Conservation (phyloP, 148 eudicot genomes). For the Amaranthus palmeri region DNA sequence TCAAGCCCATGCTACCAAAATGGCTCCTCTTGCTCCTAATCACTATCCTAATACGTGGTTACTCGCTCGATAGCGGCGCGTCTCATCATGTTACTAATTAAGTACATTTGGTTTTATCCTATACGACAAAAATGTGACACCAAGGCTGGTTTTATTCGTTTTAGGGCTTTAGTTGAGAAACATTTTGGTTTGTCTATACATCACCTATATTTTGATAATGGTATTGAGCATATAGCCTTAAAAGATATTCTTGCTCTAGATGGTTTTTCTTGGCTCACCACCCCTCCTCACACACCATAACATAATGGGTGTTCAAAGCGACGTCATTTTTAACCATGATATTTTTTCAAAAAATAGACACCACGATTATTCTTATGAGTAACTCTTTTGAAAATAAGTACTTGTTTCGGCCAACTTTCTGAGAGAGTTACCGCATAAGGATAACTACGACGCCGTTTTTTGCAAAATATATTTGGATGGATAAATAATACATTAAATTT, state of each 20-base stretch:
- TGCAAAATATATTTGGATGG: too few species aligned
- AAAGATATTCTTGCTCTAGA: neutral
- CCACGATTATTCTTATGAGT: too few species aligned
- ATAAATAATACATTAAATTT: too few species aligned
- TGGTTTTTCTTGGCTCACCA: neutral
- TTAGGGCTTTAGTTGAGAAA: neutral
- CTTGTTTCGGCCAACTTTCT: too few species aligned
- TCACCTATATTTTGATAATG: neutral
- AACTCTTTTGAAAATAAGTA: too few species aligned
- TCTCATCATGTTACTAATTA: constrained; percentile 2
- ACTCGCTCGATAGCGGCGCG: neutral
- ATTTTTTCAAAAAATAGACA: too few species aligned
- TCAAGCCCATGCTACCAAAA: neutral
- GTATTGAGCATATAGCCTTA: neutral
- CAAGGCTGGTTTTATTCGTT: neutral
- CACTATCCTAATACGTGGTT: neutral
- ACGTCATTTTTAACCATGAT: too few species aligned
- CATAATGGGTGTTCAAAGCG: too few species aligned
- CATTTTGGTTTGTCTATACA: neutral
- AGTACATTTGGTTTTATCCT: neutral
- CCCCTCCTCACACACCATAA: neutral
- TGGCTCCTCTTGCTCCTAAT: neutral
- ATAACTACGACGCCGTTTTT: too few species aligned
- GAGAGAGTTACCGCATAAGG: too few species aligned
- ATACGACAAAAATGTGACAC: neutral